A percentile compares a stretch with the other conserved stretches of the same genome.
phyloP scores from a whole-genome alignment of 768 basidiomycete species.

The Collybiopsis confluens region DNA sequence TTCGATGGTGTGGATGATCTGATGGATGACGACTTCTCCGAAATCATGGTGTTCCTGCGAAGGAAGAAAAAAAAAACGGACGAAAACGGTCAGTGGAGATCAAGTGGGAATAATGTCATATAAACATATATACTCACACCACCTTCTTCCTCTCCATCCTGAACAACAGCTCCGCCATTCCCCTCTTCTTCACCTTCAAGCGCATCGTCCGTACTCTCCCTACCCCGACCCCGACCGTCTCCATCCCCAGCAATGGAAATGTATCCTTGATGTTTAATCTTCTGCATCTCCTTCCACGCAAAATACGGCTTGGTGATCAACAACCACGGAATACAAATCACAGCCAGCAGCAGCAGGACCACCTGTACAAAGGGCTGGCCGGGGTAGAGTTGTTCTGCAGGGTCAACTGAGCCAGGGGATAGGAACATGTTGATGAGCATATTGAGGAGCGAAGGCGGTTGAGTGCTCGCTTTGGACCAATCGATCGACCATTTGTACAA shows the following conservation, averaged over 20 bases:
- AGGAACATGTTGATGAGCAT: constrained; percentile 98
- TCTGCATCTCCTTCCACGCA: constrained; percentile 84
- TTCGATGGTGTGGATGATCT: constrained; percentile 98
- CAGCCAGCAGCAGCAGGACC: constrained; percentile 71
- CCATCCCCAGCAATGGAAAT: constrained; percentile 40
- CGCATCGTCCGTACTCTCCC: constrained; percentile 53
- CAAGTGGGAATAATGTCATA: background rate
- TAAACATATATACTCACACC: constrained; percentile 50
- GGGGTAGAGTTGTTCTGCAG: constrained; percentile 68
- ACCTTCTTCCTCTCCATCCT: constrained; percentile 60
- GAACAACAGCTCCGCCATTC: constrained; percentile 67
- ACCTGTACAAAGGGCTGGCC: constrained; percentile 87
- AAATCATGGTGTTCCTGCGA: constrained; percentile 82
- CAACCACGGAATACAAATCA: constrained; percentile 93
- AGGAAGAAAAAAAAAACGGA: background rate
- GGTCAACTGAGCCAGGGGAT: constrained; percentile 75
- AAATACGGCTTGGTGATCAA: constrained; percentile 90
- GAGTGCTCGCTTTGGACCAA: constrained; percentile 67
- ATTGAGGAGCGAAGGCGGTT: constrained; percentile 88
- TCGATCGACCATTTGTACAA: constrained; percentile 96
- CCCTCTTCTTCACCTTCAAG: constrained; percentile 82
- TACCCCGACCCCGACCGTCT: constrained; percentile 44
- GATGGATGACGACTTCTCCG: constrained; percentile 92
- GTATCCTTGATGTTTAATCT: constrained; percentile 82
- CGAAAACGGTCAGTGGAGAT: no score